Evolutionary conservation across 169 alveolate genomes (phyloP).

Genomic region (Babesia bovis): DNA sequence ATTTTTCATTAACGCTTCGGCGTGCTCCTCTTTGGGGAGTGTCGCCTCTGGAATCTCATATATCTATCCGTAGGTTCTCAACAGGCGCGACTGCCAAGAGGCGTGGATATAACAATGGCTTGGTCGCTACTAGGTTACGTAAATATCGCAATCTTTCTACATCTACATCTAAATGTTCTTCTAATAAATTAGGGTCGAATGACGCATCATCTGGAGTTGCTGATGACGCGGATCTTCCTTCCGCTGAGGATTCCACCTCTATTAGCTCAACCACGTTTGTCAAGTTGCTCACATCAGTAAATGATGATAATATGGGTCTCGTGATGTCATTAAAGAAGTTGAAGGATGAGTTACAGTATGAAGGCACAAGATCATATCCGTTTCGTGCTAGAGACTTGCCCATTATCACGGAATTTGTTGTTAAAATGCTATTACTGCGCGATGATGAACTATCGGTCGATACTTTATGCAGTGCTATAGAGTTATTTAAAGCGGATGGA

Average conservation of each 20-base stretch:
- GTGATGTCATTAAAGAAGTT: slow-evolving; percentile 22
- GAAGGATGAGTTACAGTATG: slow-evolving; percentile 34
- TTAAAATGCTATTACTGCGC: slow-evolving; percentile 21
- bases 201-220: neutral
- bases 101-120: neutral
- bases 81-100: neutral
- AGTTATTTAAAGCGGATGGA: slow-evolving; percentile 12
- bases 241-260: neutral
- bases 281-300: slow-evolving; percentile 7
- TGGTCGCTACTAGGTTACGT: neutral
- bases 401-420: slow-evolving; percentile 17
- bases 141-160: slow-evolving; percentile 6
- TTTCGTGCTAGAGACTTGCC: slow-evolving; percentile 30
- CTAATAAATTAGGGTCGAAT: neutral
- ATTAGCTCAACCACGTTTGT: slow-evolving; percentile 4
- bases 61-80: neutral
- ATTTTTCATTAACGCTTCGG: neutral
- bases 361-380: slow-evolving; percentile 23
- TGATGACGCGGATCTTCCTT: neutral
- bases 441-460: neutral
- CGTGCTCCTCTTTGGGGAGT: neutral
- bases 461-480: slow-evolving; percentile 11
- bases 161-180: neutral
- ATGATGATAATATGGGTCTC: slow-evolving; percentile 6
- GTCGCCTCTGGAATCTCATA: neutral